A percentile compares a stretch with the other conserved stretches of the same genome.
These are phyloP conservation scores for Erodium texanum DNA, from an alignment of 441 rosid species.

Conservation along the genomic window DNA sequence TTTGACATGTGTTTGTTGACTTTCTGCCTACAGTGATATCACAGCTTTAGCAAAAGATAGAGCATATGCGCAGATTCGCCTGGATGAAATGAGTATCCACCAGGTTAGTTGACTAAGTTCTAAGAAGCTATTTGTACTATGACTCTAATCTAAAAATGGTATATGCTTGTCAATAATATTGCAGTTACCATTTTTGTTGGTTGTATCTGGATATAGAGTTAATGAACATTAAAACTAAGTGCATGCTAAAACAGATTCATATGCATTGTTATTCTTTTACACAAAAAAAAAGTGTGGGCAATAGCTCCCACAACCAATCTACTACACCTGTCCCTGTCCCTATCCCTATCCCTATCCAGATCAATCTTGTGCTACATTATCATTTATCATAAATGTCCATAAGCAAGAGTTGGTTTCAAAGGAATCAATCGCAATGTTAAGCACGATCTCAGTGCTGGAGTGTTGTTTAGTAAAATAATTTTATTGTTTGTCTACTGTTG, in stretches of 20 bases:
- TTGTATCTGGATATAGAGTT: not conserved
- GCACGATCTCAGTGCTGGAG: not conserved
- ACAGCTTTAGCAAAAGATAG: conserved; percentile 93
- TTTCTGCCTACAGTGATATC: conserved; percentile 58
- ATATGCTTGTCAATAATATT: not conserved
- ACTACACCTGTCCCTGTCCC: not conserved
- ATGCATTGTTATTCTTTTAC: too few species aligned
- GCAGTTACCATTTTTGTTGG: not conserved
- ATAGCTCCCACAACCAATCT: not conserved
- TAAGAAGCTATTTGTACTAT: not conserved
- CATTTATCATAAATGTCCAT: not conserved
- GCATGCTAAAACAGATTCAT: not conserved
- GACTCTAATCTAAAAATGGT: not conserved
- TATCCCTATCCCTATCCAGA: not conserved
- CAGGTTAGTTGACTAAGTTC: conserved; percentile 48
- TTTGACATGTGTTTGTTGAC: conserved; percentile 3
- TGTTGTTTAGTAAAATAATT: not conserved
- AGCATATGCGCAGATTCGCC: conserved; percentile 84
- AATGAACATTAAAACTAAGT: not conserved
- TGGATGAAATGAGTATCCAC: conserved; percentile 78
- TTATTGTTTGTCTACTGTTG: not conserved
- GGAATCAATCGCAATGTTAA: not conserved
- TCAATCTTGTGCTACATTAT: not conserved
- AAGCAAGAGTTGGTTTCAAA: not conserved
- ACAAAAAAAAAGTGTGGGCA: too few species aligned